Evolutionary conservation across 202 grass and related monocot genomes (phyloP).

Genomic region (Thinopyrum obtusiflorum): DNA sequence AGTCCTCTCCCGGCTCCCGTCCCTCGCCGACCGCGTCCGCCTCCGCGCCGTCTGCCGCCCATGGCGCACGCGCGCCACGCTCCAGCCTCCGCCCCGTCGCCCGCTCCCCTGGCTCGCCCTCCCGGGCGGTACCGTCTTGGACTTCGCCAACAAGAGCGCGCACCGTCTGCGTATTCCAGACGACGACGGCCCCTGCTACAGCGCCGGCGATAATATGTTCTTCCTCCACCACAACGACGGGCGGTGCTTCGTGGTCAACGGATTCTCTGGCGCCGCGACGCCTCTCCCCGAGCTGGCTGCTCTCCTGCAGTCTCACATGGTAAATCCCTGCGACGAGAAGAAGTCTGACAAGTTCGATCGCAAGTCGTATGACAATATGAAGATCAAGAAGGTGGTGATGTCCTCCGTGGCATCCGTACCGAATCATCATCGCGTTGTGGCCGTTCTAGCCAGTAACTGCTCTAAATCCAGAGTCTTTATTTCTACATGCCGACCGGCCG

Average conservation of each 20-base stretch:
- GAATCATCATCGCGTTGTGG: not conserved
- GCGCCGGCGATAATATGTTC: not conserved
- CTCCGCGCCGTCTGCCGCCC: too few relatives aligned
- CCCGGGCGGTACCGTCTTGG: not conserved
- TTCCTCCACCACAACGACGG: not conserved
- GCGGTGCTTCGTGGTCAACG: not conserved
- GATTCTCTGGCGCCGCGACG: not conserved
- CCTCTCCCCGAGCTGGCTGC: conserved; percentile 1
- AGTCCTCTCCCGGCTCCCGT: too few relatives aligned
- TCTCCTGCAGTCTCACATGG: not conserved
- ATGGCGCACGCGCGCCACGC: not conserved
- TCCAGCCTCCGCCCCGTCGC: not conserved
- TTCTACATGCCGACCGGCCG: not conserved
- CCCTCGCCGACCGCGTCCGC: too few relatives aligned
- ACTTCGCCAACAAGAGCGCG: not conserved
- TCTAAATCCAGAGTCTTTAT: not conserved
- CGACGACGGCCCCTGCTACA: not conserved
- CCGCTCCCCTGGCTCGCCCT: not conserved
- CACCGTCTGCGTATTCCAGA: not conserved
- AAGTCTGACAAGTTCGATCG: not conserved
- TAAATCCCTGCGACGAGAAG: not conserved
- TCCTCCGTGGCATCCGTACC: not conserved
- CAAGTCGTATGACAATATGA: not conserved
- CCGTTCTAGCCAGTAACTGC: not conserved
- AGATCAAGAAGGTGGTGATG: conserved; percentile 4